Base-by-base conservation (phyloP, 2,329 filamentous ascomycete genomes). In the Aspergillus fumigatiaffinis region DNA sequence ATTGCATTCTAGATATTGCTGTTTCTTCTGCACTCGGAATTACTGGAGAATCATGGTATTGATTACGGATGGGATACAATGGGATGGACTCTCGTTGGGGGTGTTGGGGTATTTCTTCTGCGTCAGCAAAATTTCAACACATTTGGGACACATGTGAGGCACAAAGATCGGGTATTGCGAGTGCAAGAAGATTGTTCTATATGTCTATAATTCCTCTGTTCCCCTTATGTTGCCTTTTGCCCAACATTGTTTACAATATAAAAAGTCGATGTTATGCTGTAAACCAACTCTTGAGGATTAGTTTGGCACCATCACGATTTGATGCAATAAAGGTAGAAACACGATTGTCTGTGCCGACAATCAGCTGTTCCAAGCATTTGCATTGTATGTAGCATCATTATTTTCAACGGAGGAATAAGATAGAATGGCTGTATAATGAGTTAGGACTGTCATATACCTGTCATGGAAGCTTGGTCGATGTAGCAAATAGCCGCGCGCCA, bases 61-160 rank as follows among this genome's bases (percentile, higher is more conserved):
- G 70, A 71, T 71, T 65, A 70, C 64, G 71, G 70, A 66, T 71
- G 69, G 70, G 69, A 72, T 71, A 73, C 71, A 71, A 66, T 63
- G 69, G 68, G 66, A 69, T 62, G 71, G 70, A 70, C 66, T 70
- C 63, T 70, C 21, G 67, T 70, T 68, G 70, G 69, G 67, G 71
- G 71, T 73, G 71, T 73, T 73, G 70, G 71, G 71, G 68, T 66
- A 69, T 71, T 71, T 66, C 68, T 71, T 73, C 73, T 70, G 63
- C 65, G 66, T 66, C 69, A 68, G 65, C 63, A 58, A 64, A 52
- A 58, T 61, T 60, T 60, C 55, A 58, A 64, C 62, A 58, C 55
- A 61, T 62, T 61, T 64, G 55, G 60, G 60, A 65, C 63, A 65
- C 66, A 57, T 54, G 59, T 57, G 62, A 62, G 61, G 61, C 60